phyloP scores from a whole-genome alignment of 352 stramenopile species.

The Phytophthora lateralis region DNA sequence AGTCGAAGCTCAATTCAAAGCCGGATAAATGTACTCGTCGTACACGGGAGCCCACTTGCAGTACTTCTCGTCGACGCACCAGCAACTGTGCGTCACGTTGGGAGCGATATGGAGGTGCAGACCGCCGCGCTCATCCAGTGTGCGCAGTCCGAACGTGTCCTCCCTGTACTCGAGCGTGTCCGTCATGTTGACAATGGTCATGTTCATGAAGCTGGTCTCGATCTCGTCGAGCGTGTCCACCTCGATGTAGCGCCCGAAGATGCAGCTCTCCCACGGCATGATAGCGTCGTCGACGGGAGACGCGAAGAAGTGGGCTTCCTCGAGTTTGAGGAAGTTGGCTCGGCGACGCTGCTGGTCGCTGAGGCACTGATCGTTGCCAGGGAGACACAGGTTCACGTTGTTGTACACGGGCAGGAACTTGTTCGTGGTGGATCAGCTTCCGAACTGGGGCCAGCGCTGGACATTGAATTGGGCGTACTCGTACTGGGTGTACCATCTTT shows the following conservation, averaged over 20 bases:
- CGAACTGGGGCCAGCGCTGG: constrained; percentile 5
- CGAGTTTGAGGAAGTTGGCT: constrained; percentile 5
- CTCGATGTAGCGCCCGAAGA: constrained; percentile 5
- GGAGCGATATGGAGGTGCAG: constrained; percentile 15
- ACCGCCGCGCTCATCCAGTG: constrained; percentile 15
- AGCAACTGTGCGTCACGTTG: constrained; percentile 22
- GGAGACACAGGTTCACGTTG: constrained; percentile 10
- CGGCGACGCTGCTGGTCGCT: constrained; percentile 6
- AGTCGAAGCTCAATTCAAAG: constrained; percentile 9
- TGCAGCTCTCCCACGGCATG: constrained; percentile 10
- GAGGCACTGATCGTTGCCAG: constrained; percentile 5
- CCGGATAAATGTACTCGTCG: constrained; percentile 24
- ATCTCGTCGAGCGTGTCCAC: constrained; percentile 12
- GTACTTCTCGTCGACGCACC: constrained; percentile 24
- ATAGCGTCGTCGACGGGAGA: constrained; percentile 6
- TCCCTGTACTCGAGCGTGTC: constrained; percentile 14
- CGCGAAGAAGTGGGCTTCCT: constrained; percentile 4
- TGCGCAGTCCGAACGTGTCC: constrained; percentile 21
- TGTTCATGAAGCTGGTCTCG: constrained; percentile 19
- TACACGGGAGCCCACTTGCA: constrained; percentile 26
- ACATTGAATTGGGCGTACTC: constrained; percentile 9
- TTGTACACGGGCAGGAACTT: constrained; percentile 12
- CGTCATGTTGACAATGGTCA: constrained; percentile 19
- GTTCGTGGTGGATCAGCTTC: constrained; percentile 8
- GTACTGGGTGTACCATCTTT: constrained; percentile 6